Evolutionary conservation across 2,329 filamentous ascomycete species (phyloP), one percentile per base, ranked within the genome.

Genomic region (Aureobasidium sp.): DNA sequence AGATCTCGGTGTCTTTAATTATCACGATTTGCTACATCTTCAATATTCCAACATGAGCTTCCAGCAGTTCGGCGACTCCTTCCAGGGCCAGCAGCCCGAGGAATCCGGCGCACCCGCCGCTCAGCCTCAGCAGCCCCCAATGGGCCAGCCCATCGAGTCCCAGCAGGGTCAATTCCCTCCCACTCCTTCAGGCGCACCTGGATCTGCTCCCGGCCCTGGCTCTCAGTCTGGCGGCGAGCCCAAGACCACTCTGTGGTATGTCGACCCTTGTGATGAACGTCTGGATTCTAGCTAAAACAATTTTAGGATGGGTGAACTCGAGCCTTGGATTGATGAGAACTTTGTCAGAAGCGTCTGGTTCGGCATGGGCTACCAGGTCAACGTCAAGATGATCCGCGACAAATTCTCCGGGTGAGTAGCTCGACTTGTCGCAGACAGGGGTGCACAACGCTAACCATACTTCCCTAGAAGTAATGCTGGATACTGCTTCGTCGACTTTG

Each of bases 371-470:
- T 93, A 97, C 73, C 84, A 84, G 59, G 93, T 98, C 64, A 96
- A 96, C 64, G 93, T 98, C 63, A 98, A 98, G 81, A 95, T 98
- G 80, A 98, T 98, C 65, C 88, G 93, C 61, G 93, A 98, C 76
- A 96, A 96, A 74, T 95, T 95, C 72, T 96, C 91, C 68, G 93
- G 91, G 90, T 95, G 79, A 73, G 79, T 66, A 44, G 42, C 42
- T 29, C 35, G 24, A 55, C 11, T 14, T 24, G 6, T 27, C 29
- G 4, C 29, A 6, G 21, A 42, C 17, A 40, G 27, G 21, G 35
- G 34, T 21, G 34, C 29, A 29, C 22, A 45, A 16, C 14, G 41
- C 42, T 59, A 53, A 53, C 47, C 56, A 52, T 27, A 50, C 30
- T 48, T 56, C 22, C 16, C 41, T 69, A 76, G 75, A 67, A 95